These are phyloP conservation scores for Solanum ahanhuiri DNA, from an alignment of 257 asterid genomes.

Conservation along the genomic window DNA sequence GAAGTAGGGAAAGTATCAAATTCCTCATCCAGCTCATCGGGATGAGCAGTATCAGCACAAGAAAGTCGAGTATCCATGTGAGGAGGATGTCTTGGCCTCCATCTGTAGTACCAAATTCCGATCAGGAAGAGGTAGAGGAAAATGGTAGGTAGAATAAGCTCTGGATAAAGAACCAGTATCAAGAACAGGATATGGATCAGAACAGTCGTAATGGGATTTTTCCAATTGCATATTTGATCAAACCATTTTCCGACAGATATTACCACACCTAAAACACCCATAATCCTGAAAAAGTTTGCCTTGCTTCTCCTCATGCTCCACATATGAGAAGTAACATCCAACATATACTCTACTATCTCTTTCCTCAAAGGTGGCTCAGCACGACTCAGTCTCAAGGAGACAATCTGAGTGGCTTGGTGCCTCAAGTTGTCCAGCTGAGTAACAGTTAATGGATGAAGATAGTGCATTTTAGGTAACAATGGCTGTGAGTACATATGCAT, in stretches of 20 bases:
- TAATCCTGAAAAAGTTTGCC: slow-evolving; percentile 41
- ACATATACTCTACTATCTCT: slow-evolving; percentile 40
- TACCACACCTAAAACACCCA: slow-evolving; percentile 38
- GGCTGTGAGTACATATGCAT: slow-evolving; percentile 47
- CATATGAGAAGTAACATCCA: slow-evolving; percentile 47
- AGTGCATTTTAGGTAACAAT: slow-evolving; percentile 39
- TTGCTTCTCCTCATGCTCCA: slow-evolving; percentile 58
- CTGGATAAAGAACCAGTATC: slow-evolving; percentile 36
- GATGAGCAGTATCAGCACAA: slow-evolving; percentile 33
- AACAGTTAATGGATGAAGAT: slow-evolving; percentile 33
- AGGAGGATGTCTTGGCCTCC: slow-evolving; percentile 51
- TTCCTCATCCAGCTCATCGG: slow-evolving; percentile 48
- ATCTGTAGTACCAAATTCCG: slow-evolving; percentile 42
- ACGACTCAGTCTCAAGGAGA: slow-evolving; percentile 36
- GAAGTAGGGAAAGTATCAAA: slow-evolving; percentile 45
- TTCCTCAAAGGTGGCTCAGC: slow-evolving; percentile 48
- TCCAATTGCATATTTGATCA: slow-evolving; percentile 46
- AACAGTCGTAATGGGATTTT: slow-evolving; percentile 39
- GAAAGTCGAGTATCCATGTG: slow-evolving; percentile 47
- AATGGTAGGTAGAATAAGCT: slow-evolving; percentile 41
- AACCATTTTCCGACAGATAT: slow-evolving; percentile 46
- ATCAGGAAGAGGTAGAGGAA: slow-evolving; percentile 40
- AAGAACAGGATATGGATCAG: slow-evolving; percentile 34
- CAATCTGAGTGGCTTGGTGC: slow-evolving; percentile 45
- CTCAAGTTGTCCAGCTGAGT: slow-evolving; percentile 41